phyloP scores from a whole-genome alignment of 2,329 filamentous ascomycete species.

The Trichoderma asperellum region DNA sequence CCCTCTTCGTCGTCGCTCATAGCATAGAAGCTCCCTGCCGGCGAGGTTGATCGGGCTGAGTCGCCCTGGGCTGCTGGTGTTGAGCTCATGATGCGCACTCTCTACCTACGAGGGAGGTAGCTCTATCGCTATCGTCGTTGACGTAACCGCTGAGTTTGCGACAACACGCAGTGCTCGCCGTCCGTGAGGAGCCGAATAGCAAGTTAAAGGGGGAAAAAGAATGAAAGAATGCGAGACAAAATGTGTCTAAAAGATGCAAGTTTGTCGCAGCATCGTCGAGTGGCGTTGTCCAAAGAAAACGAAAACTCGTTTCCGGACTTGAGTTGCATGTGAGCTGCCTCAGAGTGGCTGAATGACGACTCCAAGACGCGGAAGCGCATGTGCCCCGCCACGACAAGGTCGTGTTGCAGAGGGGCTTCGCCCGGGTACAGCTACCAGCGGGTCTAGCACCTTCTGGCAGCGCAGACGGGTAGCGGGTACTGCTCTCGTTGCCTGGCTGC shows the following conservation, averaged over 20 bases:
- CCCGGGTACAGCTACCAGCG: slow-evolving; percentile 18
- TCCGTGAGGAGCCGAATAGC: neutral
- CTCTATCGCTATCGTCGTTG: slow-evolving; percentile 8
- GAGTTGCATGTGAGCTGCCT: slow-evolving; percentile 27
- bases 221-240: neutral
- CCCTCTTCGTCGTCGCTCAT: slow-evolving; percentile 96
- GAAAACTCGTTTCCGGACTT: slow-evolving; percentile 15
- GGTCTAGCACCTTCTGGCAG: neutral
- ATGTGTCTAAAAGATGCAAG: neutral
- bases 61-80: slow-evolving; percentile 12
- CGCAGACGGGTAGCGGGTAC: neutral
- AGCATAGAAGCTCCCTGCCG: slow-evolving; percentile 88
- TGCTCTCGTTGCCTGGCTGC: slow-evolving; percentile 1
- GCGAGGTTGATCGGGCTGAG: slow-evolving; percentile 57
- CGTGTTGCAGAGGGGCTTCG: slow-evolving; percentile 3
- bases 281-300: neutral
- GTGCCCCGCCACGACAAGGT: slow-evolving; percentile 28
- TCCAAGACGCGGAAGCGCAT: slow-evolving; percentile 23
- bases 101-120: neutral
- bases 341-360: slow-evolving; percentile 28
- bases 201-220: neutral
- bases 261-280: neutral
- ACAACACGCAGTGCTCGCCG: neutral
- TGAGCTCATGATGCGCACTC: slow-evolving; percentile 24
- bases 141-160: slow-evolving; percentile 20